A percentile compares a stretch with the other conserved stretches of the same genome.
Evolutionary conservation across 371 early-diverging fungal genomes (phyloP).

Genomic region (Encephalitozoon hellem): DNA sequence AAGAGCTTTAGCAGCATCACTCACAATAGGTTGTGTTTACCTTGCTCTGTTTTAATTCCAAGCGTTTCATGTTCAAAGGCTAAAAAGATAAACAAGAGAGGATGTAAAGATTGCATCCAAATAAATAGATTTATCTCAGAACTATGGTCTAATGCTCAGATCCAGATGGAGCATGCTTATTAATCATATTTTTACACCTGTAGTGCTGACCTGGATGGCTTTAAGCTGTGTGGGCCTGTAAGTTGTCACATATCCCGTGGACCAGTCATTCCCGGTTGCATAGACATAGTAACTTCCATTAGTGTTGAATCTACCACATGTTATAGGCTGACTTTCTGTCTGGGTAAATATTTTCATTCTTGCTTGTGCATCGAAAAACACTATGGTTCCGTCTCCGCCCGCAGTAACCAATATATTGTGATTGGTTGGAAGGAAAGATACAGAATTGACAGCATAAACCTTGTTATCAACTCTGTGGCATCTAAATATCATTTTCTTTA

Average conservation of each 20-base stretch:
- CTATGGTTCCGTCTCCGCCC: conserved; percentile 77
- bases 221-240: conserved; percentile 65
- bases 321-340: conserved; percentile 64
- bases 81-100: neutral
- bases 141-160: neutral
- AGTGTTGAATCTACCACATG: conserved; percentile 71
- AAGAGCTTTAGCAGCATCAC: neutral
- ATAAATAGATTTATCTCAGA: conserved; percentile 18
- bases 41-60: neutral
- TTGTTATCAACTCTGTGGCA: conserved; percentile 72
- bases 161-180: neutral
- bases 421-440: conserved; percentile 71
- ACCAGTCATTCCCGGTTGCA: conserved; percentile 87
- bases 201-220: conserved; percentile 16
- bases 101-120: neutral
- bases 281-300: conserved; percentile 82
- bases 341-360: conserved; percentile 65
- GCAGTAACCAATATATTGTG: conserved; percentile 78
- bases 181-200: conserved; percentile 17
- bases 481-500: conserved; percentile 73
- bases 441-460: conserved; percentile 66
- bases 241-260: conserved; percentile 72
- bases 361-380: conserved; percentile 85
- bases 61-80: neutral
- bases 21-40: neutral